Evolutionary conservation across 345 rosid species (phyloP), one percentile per base, ranked within the genome.

Genomic region (Hibiscus tridactylites): DNA sequence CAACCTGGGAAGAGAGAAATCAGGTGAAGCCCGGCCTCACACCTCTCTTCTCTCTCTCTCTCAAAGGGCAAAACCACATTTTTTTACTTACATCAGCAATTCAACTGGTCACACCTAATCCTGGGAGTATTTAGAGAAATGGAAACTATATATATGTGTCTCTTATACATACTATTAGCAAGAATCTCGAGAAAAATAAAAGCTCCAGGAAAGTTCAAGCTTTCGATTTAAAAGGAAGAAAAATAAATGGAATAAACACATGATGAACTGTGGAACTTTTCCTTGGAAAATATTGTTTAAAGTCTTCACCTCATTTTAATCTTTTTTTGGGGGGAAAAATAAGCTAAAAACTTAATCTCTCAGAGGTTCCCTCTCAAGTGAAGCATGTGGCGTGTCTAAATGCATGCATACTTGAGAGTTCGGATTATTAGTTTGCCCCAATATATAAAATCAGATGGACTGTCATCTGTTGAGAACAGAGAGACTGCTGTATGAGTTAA

Each of bases 281-380:
- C 24, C 24, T 21, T 0, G 3, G 8, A 42, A 65, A 19, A 42
- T 26, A 39, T 42, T 19, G 9, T 37, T 39, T 4, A 1, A 64
- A 17, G 15, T 21, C 16, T 39, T 64, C 39, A 10, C 68, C 21
- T 64, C 24, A 39, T 39, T 19, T 64, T 64, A 16, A 63, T 16
- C 2, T 1, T 39, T 8, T 39, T 7, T 1, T 1, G 0, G 1
- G 5, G 6, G 1, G 0, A 5, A 21, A 64, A 64, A 42, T 0
- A 10, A 12, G 9, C 13, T 35, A 15, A 49, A 17, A 46, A 6
- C 21, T 21, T 24, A 12, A 47, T 66, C 49, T 46, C 70, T 35
- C 70, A 66, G 57, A 66, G 19, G 21, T 66, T 47, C 39, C 47
- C 61, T 59, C 70, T 24, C 39, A 26, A 29, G 26, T 65, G 54